Conservation (phyloP, 2,329 filamentous ascomycete genomes). For the Sclerotinia minor region DNA sequence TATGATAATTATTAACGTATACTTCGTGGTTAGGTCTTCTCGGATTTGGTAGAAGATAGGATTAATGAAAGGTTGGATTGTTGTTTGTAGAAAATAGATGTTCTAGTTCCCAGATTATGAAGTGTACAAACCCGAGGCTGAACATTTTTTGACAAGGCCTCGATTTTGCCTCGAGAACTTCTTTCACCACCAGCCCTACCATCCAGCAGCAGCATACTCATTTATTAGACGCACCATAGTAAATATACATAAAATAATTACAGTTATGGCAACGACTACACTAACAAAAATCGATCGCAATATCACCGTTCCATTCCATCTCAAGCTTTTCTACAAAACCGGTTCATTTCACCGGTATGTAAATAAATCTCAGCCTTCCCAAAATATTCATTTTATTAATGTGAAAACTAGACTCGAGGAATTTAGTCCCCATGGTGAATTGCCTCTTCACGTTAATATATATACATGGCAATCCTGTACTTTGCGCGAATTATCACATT, state of each 20-base stretch:
- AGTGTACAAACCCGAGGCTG: conserved; percentile 22
- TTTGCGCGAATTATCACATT: conserved; percentile 75
- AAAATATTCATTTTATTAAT: conserved; percentile 1
- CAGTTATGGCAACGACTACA: conserved; percentile 39
- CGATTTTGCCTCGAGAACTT: conserved; percentile 29
- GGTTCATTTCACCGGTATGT: conserved; percentile 73
- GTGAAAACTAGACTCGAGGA: conserved; percentile 61
- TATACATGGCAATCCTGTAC: conserved; percentile 86
- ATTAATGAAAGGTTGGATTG: background rate
- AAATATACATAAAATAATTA: conserved; percentile 8
- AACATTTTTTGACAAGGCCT: conserved; percentile 22
- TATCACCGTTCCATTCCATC: conserved; percentile 74
- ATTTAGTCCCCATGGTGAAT: conserved; percentile 55
- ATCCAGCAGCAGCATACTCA: conserved; percentile 24
- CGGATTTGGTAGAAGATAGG: background rate
- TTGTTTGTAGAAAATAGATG: background rate
- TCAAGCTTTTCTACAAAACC: conserved; percentile 80
- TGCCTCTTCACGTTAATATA: conserved; percentile 71
- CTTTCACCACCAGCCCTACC: conserved; percentile 10
- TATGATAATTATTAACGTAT: background rate
- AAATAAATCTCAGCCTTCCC: conserved; percentile 36
- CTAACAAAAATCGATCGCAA: conserved; percentile 60
- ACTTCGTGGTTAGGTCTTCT: background rate
- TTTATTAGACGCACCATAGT: conserved; percentile 3
- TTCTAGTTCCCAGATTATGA: background rate